Base-by-base conservation (phyloP, 257 asterid genomes). In the Primulina tabacum region DNA sequence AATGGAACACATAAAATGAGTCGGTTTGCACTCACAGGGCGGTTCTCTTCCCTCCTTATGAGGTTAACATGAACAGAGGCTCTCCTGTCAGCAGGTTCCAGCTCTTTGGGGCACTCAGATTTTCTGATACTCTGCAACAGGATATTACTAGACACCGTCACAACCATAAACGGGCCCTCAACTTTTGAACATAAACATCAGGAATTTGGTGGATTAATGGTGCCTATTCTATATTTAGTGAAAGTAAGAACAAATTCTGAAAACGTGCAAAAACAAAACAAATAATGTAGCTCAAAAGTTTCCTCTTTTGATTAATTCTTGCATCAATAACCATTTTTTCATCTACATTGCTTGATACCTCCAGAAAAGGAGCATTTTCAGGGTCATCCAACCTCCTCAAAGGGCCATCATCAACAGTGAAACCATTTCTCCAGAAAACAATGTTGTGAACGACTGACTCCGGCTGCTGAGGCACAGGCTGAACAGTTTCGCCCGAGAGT, bases 401-500 rank as follows among this genome's bases (percentile, higher is more conserved):
- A 79, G 97, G 97, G 53, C 99, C 99, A 82, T 88, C 97, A 73
- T 89, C 80, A 18, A 94, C 83, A 5, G 90, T 91, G 84, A 94
- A 94, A 71, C 99, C 99, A 70, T 94, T 91, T 83, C 96, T 88
- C 99, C 99, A 94, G 77, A 94, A 94, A 59, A 88, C 89, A 78
- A 94, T 88, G 81, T 84, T 82, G 90, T 94, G 97, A 50, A 89
- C 88, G 52, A 86, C 60, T 8, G 90, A 65, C 81, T 84, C 93
- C 3, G 99, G 96, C 66, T 79, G 92, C 86, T 89, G 97, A 4
- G 90, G 87, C 69, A 84, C 77, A 73, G 87, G 60, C 64, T 83
- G 90, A 52, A 72, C 86, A 60, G 81, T 38, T 67, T 85, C 96
- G 62, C 97, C 96, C 1, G 92, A 81, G 57, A 94, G 95, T 71